Percentiles rank a stretch among this genome's conserved stretches.
These are phyloP conservation scores for Chytriomyces hyalinus DNA, from an alignment of 192 early-diverging fungal species.

Conservation along the genomic window DNA sequence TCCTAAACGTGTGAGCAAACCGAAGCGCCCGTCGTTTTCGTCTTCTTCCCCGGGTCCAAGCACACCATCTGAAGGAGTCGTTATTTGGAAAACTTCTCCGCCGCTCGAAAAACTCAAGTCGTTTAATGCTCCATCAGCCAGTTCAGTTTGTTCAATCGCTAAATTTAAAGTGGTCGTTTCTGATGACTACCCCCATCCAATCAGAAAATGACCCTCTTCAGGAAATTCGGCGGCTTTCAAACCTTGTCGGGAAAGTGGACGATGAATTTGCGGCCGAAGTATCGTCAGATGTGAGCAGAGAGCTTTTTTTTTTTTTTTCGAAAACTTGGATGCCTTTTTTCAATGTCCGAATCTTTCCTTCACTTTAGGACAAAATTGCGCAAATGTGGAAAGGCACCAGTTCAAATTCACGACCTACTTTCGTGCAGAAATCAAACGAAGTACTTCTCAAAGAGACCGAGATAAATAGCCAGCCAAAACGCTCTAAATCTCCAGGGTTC, in stretches of 20 bases:
- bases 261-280: background rate
- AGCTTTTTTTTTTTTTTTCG: no score
- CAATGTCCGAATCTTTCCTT: background rate
- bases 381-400: slow-evolving; percentile 6
- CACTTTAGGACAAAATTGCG: slow-evolving; percentile 16
- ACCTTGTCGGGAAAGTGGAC: background rate
- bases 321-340: background rate
- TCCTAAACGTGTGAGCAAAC: background rate
- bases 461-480: no score
- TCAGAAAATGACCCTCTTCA: background rate
- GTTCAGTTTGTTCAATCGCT: slow-evolving; percentile 1
- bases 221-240: slow-evolving; percentile 1
- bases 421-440: no score
- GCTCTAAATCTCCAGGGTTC: no score
- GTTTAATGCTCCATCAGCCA: background rate
- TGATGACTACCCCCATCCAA: background rate
- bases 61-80: background rate
- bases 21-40: background rate
- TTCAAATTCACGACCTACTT: no score
- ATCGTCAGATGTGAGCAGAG: background rate
- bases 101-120: slow-evolving; percentile 22
- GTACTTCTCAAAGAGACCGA: no score
- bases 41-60: background rate
- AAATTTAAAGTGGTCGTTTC: background rate
- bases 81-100: slow-evolving; percentile 19